A percentile compares a stretch with the other conserved stretches of the same genome.
Evolutionary conservation across 2,329 filamentous ascomycete genomes (phyloP).

Genomic region (Fusarium coffeatum): DNA sequence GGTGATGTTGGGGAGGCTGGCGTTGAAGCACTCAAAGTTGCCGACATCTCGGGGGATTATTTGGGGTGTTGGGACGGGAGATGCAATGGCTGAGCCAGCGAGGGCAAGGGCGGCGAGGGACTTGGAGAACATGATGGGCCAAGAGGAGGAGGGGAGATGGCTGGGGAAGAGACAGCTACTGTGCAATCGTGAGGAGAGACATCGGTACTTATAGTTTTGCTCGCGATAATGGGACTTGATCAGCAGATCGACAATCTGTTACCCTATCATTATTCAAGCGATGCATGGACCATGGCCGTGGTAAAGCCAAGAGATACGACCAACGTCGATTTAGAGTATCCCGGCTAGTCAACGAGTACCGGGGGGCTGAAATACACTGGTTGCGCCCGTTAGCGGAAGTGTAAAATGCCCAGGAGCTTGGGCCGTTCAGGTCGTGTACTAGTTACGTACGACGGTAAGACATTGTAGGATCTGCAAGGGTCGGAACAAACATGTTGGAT

Average conservation of each 20-base stretch:
- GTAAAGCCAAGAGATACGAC: slow-evolving; percentile 1
- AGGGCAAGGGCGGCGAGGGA: slow-evolving; percentile 18
- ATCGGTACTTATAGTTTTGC: background rate
- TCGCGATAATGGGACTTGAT: background rate
- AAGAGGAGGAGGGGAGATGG: background rate
- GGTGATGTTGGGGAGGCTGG: slow-evolving; percentile 62
- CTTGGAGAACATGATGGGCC: slow-evolving; percentile 22
- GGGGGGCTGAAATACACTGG: too few species aligned
- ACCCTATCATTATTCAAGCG: slow-evolving; percentile 33
- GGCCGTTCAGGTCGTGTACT: background rate
- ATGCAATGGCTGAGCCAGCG: slow-evolving; percentile 19
- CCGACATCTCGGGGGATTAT: slow-evolving; percentile 12
- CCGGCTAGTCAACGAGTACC: background rate
- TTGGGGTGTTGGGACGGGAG: slow-evolving; percentile 26
- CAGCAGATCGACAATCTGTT: slow-evolving; percentile 17
- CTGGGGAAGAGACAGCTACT: background rate
- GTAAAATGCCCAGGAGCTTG: background rate
- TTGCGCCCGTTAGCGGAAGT: background rate
- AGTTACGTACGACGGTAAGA: slow-evolving; percentile 28
- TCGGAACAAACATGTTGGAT: background rate
- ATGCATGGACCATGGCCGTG: background rate
- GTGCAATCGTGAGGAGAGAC: rapidly evolving
- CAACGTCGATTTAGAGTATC: slow-evolving; percentile 5
- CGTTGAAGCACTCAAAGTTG: slow-evolving; percentile 38
- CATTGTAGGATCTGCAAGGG: background rate